Evolutionary conservation across 2,329 filamentous ascomycete genomes (phyloP).

Genomic region (Aspergillus pseudoterreus): DNA sequence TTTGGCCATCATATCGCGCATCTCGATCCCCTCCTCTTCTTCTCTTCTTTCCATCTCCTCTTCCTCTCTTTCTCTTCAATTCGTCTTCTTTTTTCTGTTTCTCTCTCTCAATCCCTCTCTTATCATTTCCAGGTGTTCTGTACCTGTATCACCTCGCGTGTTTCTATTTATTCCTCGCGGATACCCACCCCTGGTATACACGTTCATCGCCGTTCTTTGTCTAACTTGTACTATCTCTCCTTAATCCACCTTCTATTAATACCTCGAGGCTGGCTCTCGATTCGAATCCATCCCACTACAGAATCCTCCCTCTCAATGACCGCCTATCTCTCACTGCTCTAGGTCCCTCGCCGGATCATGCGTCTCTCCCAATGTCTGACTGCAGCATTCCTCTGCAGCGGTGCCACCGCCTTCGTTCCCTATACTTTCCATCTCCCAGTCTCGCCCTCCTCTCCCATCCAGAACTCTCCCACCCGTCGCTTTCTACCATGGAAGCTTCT

Average conservation of each 20-base stretch:
- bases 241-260: not conserved
- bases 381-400: not conserved
- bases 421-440: not conserved
- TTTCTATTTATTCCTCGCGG: not conserved
- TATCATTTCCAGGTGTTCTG: not conserved
- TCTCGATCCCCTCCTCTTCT: not conserved
- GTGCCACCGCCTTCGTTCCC: constrained; percentile 1
- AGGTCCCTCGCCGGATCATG: not conserved
- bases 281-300: too few species aligned
- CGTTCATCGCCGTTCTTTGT: not conserved
- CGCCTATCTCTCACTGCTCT: not conserved
- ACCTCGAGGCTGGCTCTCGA: too few species aligned
- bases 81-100: not conserved
- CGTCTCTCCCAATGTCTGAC: not conserved
- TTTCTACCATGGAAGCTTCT: constrained; percentile 1
- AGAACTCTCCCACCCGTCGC: not conserved
- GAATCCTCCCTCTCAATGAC: not conserved
- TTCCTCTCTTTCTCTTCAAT: not conserved
- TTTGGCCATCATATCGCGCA: too few species aligned
- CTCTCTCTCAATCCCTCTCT: not conserved
- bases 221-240: not conserved
- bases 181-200: too few species aligned
- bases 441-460: not conserved
- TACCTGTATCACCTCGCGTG: not conserved
- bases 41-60: not conserved